These are phyloP conservation scores for Suillus cothurnatus DNA, from an alignment of 768 basidiomycete genomes.

Conservation along the genomic window DNA sequence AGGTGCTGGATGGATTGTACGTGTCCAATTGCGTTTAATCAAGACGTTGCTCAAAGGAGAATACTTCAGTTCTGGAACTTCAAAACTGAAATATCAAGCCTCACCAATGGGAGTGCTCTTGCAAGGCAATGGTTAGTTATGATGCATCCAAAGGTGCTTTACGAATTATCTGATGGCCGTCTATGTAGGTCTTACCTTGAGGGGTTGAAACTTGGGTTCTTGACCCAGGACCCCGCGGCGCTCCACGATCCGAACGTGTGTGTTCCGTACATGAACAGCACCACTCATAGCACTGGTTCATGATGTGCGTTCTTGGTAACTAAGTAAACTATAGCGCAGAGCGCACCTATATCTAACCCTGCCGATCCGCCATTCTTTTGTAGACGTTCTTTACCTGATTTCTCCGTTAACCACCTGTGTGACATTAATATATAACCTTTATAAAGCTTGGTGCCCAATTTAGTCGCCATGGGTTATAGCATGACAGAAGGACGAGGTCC, in stretches of 20 bases:
- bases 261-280: constrained; percentile 39
- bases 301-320: constrained; percentile 1
- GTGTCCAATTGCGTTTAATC: constrained; percentile 22
- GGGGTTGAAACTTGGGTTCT: constrained; percentile 58
- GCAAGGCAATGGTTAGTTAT: constrained; percentile 61
- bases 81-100: constrained; percentile 60
- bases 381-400: too few relatives aligned
- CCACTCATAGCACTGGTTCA: constrained; percentile 14
- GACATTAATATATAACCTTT: too few relatives aligned
- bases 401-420: too few relatives aligned
- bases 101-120: constrained; percentile 45
- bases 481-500: too few relatives aligned
- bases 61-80: constrained; percentile 67
- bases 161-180: not conserved
- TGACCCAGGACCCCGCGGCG: constrained; percentile 61
- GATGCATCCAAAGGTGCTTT: constrained; percentile 6
- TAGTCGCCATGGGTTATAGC: too few relatives aligned
- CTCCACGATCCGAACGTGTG: constrained; percentile 60
- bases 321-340: not conserved
- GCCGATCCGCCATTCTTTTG: too few relatives aligned
- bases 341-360: not conserved
- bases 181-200: constrained; percentile 67
- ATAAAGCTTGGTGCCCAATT: too few relatives aligned
- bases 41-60: not conserved
- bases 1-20: constrained; percentile 67